Conservation (phyloP, 2,329 filamentous ascomycete genomes). For the Tolypocladium amazonense region DNA sequence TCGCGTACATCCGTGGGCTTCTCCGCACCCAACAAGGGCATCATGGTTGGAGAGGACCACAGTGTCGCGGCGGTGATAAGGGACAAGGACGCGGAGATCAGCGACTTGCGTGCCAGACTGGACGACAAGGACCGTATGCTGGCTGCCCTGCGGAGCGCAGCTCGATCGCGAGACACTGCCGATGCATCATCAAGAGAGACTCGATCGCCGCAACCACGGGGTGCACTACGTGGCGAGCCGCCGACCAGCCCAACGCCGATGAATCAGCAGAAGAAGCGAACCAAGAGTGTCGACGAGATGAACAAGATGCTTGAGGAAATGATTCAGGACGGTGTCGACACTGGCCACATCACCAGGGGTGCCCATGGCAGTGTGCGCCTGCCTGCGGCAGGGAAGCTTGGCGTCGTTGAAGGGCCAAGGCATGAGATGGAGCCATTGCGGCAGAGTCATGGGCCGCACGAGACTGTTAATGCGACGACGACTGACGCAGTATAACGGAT, state of each 20-base stretch:
- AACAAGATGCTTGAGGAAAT: constrained; percentile 90
- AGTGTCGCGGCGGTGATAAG: constrained; percentile 61
- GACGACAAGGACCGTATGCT: constrained; percentile 97
- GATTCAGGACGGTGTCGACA: constrained; percentile 81
- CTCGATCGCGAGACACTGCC: constrained; percentile 75
- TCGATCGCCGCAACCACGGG: constrained; percentile 15
- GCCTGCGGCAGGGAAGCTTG: constrained; percentile 32
- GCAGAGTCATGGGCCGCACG: constrained; percentile 21
- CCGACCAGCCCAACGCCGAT: constrained; percentile 12
- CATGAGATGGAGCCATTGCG: constrained; percentile 28
- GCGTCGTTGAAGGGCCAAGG: constrained; percentile 20
- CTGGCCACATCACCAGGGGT: constrained; percentile 58
- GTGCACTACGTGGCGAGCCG: constrained; percentile 5
- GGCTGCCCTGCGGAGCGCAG: constrained; percentile 70
- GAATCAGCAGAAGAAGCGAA: constrained; percentile 35
- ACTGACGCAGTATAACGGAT: constrained; percentile 13
- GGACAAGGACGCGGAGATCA: constrained; percentile 89
- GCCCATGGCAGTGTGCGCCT: constrained; percentile 56
- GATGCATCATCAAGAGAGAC: constrained; percentile 36
- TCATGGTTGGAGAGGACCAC: constrained; percentile 68
- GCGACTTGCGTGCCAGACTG: constrained; percentile 75
- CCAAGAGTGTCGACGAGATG: constrained; percentile 79
- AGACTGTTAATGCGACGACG: constrained; percentile 11
- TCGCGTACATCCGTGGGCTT: constrained; percentile 74
- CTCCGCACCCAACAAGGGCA: constrained; percentile 47